phyloP scores from a whole-genome alignment of 2,329 filamentous ascomycete genomes.

The Verticillium klebahnii region DNA sequence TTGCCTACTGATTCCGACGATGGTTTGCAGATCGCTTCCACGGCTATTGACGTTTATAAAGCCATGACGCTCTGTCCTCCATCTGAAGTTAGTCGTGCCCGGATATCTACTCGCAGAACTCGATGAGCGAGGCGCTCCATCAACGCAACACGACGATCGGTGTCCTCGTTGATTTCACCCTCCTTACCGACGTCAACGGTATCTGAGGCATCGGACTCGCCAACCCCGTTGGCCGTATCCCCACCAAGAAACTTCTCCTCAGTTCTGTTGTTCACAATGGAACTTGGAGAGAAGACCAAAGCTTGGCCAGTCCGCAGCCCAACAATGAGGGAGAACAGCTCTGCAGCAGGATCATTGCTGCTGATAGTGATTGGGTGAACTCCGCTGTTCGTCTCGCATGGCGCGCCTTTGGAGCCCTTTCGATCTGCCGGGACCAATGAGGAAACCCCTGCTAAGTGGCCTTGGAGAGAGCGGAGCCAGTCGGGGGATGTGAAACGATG shows the following conservation, averaged over 20 bases:
- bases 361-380: constrained; percentile 10
- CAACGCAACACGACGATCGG: constrained; percentile 5
- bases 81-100: constrained; percentile 37
- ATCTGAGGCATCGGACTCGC: background rate
- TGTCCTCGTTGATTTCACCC: background rate
- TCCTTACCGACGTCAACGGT: background rate
- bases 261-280: constrained; percentile 19
- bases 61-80: constrained; percentile 43
- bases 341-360: constrained; percentile 17
- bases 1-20: too few species aligned
- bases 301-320: constrained; percentile 38
- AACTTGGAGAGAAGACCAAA: constrained; percentile 40
- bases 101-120: constrained; percentile 33
- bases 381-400: background rate
- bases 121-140: constrained; percentile 26
- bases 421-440: background rate
- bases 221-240: background rate
- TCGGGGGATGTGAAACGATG: constrained; percentile 58
- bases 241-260: constrained; percentile 9
- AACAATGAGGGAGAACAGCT: constrained; percentile 38
- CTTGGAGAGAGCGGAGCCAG: constrained; percentile 22
- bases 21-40: too few species aligned
- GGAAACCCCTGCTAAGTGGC: constrained; percentile 23
- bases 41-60: constrained; percentile 1
- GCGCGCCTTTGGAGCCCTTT: background rate